A percentile compares a stretch with the other conserved stretches of the same genome.
Evolutionary conservation across 2,329 filamentous ascomycete genomes (phyloP).

Genomic region (Rasamsonia emersonii): DNA sequence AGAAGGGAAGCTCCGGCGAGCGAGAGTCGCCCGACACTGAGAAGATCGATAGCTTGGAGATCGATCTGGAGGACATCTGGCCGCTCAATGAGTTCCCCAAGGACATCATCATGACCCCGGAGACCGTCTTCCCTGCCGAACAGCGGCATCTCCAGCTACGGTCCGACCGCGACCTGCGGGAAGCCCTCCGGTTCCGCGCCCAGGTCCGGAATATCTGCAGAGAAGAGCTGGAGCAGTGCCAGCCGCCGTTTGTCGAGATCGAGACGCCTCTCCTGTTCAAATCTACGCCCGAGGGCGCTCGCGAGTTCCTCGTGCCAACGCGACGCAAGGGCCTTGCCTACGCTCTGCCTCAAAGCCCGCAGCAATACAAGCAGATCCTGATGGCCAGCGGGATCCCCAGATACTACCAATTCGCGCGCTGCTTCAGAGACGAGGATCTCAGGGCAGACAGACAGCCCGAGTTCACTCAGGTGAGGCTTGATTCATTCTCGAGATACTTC

Average conservation of each 20-base stretch:
- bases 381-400: conserved; percentile 78
- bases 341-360: conserved; percentile 88
- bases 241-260: conserved; percentile 59
- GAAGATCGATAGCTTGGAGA: conserved; percentile 42
- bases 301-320: conserved; percentile 90
- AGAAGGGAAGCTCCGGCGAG: conserved; percentile 25
- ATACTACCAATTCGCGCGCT: conserved; percentile 90
- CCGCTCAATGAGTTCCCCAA: conserved; percentile 65
- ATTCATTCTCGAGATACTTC: background rate
- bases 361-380: conserved; percentile 96
- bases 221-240: conserved; percentile 46
- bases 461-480: conserved; percentile 67
- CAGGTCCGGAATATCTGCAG: conserved; percentile 48
- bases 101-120: conserved; percentile 66
- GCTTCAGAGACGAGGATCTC: conserved; percentile 91
- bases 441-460: conserved; percentile 90
- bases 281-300: conserved; percentile 88
- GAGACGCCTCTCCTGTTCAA: conserved; percentile 96
- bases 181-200: conserved; percentile 64
- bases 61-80: conserved; percentile 54
- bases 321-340: conserved; percentile 69
- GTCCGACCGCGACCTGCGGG: conserved; percentile 57
- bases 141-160: conserved; percentile 79
- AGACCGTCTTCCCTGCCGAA: conserved; percentile 64
- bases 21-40: conserved; percentile 21